Conservation (phyloP, 1,284 basidiomycete species). For the Ustilago crameri region DNA sequence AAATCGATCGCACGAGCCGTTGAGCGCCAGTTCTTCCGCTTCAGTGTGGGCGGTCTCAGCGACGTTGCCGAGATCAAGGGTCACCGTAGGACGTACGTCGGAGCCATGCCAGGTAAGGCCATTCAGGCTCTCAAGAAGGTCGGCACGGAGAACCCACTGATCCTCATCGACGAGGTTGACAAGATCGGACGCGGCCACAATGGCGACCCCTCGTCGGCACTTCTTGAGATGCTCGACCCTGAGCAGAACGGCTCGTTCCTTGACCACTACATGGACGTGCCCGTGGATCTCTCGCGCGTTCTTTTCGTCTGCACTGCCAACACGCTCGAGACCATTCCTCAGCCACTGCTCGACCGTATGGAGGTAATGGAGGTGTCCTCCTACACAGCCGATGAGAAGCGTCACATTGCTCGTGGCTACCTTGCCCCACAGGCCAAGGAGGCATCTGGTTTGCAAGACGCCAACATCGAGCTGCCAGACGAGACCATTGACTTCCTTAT, state of each 20-base stretch:
- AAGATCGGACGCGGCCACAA: constrained; percentile 95
- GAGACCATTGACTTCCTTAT: constrained; percentile 86
- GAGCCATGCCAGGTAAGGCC: constrained; percentile 90
- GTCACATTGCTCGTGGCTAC: constrained; percentile 89
- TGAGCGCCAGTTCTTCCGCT: constrained; percentile 89
- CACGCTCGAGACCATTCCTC: constrained; percentile 89
- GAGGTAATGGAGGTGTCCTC: constrained; percentile 88
- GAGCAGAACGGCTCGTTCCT: constrained; percentile 97
- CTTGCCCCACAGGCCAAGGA: constrained; percentile 95
- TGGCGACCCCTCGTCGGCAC: constrained; percentile 91
- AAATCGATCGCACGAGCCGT: constrained; percentile 92
- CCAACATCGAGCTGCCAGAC: constrained; percentile 63
- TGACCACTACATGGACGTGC: constrained; percentile 98
- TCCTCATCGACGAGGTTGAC: constrained; percentile 95
- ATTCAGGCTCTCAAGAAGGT: constrained; percentile 97
- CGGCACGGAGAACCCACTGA: constrained; percentile 92
- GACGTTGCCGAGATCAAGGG: constrained; percentile 99
- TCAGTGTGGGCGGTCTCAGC: constrained; percentile 94
- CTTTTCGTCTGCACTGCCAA: constrained; percentile 90
- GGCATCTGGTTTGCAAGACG: constrained; percentile 78
- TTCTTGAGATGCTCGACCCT: constrained; percentile 97
- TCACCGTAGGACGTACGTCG: constrained; percentile 94
- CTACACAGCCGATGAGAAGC: constrained; percentile 97
- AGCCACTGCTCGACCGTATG: constrained; percentile 87
- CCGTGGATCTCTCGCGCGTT: constrained; percentile 93